Evolutionary conservation across 768 basidiomycete species (phyloP), one percentile per base, ranked within the genome.

Genomic region (Pleurotus platypus): DNA sequence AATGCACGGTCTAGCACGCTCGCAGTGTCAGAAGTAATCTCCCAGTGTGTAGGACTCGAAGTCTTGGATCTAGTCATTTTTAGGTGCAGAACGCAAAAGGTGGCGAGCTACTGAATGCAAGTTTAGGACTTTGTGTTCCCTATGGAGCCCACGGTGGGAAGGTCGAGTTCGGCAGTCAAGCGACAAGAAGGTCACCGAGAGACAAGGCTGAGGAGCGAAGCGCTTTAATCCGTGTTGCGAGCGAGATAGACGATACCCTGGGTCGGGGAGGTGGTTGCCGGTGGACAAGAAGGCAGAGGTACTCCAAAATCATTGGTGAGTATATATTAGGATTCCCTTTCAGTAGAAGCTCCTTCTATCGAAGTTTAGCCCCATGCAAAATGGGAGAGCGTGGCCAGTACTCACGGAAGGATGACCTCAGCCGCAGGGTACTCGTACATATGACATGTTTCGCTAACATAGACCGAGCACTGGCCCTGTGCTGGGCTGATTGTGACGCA

Each of bases 31-130:
- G 51, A 42, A 24, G 51, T 20, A 18, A 40, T 42, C 39, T 54
- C 51, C 39, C 20, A 42, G 22, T 54, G 51, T 8, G 39, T 42
- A 42, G 51, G 18, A 54, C 51, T 54, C 18, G 51, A 54, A 39
- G 37, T 42, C 38, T 39, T 54, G 24, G 51, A 54, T 54, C 42
- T 54, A 15, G 51, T n/a, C 51, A 54, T 54, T 39, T 18, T 45
- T 16, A 22, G 51, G 22, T 11, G 30, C 30, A 35, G 30, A 35
- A 35, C 30, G 30, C 30, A 11, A 35, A 35, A 35, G 30, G 30
- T 35, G 9, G 30, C 9, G 30, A 35, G 30, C 30, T 35, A 8
- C 30, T n/a, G 30, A 16, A 51, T 16, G n/a, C 7, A 30, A 22
- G 46, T 5, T 48, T 6, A 22, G 18, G 22, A 18, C 46, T 26